Conservation (phyloP, 371 early-diverging fungal genomes). For the Lichtheimia corymbifera region DNA sequence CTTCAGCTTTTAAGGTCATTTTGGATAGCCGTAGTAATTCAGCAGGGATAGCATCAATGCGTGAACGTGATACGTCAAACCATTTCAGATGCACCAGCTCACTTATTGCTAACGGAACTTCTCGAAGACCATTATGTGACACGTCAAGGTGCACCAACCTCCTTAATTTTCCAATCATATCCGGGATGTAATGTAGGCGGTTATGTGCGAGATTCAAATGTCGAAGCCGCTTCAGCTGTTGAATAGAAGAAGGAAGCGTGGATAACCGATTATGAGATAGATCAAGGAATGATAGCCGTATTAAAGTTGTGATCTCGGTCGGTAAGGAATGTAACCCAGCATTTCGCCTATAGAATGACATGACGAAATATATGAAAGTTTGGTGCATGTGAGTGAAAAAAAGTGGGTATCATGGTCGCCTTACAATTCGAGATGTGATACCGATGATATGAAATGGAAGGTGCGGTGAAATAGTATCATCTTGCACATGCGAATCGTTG, state of each 20-base stretch:
- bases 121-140: constrained; percentile 49
- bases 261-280: constrained; percentile 46
- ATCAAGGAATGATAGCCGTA: constrained; percentile 35
- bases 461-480: constrained; percentile 23
- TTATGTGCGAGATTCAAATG: constrained; percentile 42
- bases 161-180: constrained; percentile 19
- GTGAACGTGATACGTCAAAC: constrained; percentile 32
- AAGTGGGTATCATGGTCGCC: not conserved
- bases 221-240: constrained; percentile 31
- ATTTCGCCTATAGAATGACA: constrained; percentile 22
- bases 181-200: constrained; percentile 11
- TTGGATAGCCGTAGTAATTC: constrained; percentile 26
- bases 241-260: constrained; percentile 30
- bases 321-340: constrained; percentile 33
- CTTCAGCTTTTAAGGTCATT: constrained; percentile 14
- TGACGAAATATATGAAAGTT: too few relatives aligned
- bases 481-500: constrained; percentile 12
- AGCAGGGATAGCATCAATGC: constrained; percentile 33
- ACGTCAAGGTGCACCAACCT: constrained; percentile 41
- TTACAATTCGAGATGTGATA: constrained; percentile 41
- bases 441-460: constrained; percentile 21
- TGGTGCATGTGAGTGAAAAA: not conserved
- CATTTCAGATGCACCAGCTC: constrained; percentile 17
- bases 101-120: constrained; percentile 31
- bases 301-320: constrained; percentile 26